Evolutionary conservation across 148 eudicot genomes (phyloP), one percentile per base, ranked within the genome.

Genomic region (Amaranthus cruentus): DNA sequence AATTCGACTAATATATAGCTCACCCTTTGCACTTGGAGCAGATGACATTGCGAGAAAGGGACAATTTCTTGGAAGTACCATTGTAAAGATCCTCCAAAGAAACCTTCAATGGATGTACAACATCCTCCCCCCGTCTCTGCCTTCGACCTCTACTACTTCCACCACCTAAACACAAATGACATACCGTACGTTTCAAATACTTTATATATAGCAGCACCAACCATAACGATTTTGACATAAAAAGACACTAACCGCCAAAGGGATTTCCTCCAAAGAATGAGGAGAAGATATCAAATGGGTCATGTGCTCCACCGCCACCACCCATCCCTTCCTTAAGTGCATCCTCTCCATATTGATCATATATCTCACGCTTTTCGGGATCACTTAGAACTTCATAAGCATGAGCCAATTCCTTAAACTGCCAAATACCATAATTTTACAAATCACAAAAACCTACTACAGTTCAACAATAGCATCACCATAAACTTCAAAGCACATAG

Each of bases 261-360:
- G 90, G 86, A 79, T 54, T 71, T 7, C 63, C 91, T 42, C 88
- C 88, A 75, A 87, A 87, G 73, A 87, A 81, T 52, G 88, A 85
- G 28, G 67, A 67, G 62, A 87, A 87, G 69, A 87, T 87, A 78
- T 87, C 88, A 66, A 87, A 85, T 7, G 91, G 88, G 64, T 87
- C 86, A 60, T 87, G 88, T 63, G 59, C 75, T 6, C 85, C 88
- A 6, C 87, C 85, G 4, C 91, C 88, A 28, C 91, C 87, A 13
- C 87, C 88, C 88, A 88, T 88, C 79, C 91, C 91, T 82, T 88
- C 91, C 81, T 88, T 88, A 73, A 88, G 89, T n/a, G 91, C 91
- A 83, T 88, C 89, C 80, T 88, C 91, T 49, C 91, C 91, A 68
- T 88, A 88, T 62, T 88, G 84, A 76, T 88, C 89, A 68, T 86